These are phyloP conservation scores for Botrytis galanthina DNA, from an alignment of 2,329 filamentous ascomycete species.

Conservation along the genomic window DNA sequence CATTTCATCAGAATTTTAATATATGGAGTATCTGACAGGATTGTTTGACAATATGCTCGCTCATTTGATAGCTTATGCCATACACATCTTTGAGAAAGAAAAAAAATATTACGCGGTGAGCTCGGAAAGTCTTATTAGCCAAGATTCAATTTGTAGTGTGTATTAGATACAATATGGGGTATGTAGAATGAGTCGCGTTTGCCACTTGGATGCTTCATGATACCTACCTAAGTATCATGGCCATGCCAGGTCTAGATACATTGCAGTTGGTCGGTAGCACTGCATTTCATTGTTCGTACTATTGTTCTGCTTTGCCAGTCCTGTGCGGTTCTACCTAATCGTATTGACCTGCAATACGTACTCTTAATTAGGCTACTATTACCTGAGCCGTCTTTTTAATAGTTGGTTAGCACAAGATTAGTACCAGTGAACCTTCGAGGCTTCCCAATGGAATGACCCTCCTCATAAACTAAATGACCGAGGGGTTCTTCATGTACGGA, in stretches of 20 bases:
- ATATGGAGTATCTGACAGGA: conserved; percentile 9
- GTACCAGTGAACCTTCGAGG: background rate
- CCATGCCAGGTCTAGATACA: conserved; percentile 12
- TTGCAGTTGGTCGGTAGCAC: conserved; percentile 9
- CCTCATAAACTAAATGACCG: background rate
- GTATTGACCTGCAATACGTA: background rate
- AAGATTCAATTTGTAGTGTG: background rate
- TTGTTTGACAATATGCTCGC: background rate
- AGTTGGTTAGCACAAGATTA: background rate
- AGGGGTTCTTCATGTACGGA: conserved; percentile 12
- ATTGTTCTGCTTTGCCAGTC: background rate
- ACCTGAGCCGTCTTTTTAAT: background rate
- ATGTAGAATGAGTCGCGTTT: conserved; percentile 14
- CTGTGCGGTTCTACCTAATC: conserved; percentile 8
- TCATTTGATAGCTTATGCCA: background rate
- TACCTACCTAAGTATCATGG: conserved; percentile 9
- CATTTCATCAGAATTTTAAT: conserved; percentile 13
- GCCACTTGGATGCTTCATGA: conserved; percentile 15
- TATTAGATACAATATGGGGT: background rate
- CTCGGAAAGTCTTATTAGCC: background rate
- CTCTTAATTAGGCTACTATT: background rate
- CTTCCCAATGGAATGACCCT: background rate
- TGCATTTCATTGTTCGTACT: conserved; percentile 10
- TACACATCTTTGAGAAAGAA: background rate
- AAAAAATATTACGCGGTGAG: background rate